These are phyloP conservation scores for Eremothecium cymbalariae DNA, from an alignment of 1,139 yeast species.

Conservation along the genomic window DNA sequence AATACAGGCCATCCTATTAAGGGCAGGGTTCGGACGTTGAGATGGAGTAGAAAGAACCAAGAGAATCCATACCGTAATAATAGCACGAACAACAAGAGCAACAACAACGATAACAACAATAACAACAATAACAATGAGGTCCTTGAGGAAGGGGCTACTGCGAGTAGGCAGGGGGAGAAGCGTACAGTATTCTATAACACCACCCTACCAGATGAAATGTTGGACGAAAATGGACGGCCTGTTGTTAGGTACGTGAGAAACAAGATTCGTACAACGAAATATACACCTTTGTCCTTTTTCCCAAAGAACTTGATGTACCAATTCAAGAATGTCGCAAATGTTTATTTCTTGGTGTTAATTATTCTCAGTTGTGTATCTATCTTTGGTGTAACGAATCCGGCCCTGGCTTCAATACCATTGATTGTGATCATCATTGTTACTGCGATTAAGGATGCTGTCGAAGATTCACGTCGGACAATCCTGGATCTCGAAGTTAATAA, in stretches of 20 bases:
- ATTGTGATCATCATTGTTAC: conserved; percentile 85
- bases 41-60: conserved; percentile 33
- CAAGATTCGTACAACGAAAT: conserved; percentile 91
- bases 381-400: conserved; percentile 88
- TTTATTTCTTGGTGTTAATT: conserved; percentile 72
- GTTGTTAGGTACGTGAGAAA: conserved; percentile 59
- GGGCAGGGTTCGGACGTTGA: conserved; percentile 35
- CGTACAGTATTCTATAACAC: conserved; percentile 62
- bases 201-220: conserved; percentile 53
- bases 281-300: conserved; percentile 79
- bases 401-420: conserved; percentile 85
- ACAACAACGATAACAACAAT: conserved; percentile 19
- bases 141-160: conserved; percentile 13
- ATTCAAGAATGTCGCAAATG: conserved; percentile 83
- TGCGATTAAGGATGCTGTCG: conserved; percentile 87
- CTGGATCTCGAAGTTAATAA: conserved; percentile 83
- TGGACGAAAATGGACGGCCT: conserved; percentile 61
- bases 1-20: conserved; percentile 53
- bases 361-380: conserved; percentile 81
- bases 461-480: conserved; percentile 78
- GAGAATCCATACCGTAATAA: conserved; percentile 26
- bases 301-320: conserved; percentile 78
- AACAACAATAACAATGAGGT: conserved; percentile 19
- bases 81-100: no score
- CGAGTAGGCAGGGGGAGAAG: conserved; percentile 28